A percentile compares a stretch with the other conserved stretches of the same genome.
These are phyloP conservation scores for Akanthomyces dipterigenus DNA, from an alignment of 2,329 filamentous ascomycete genomes.

Conservation along the genomic window DNA sequence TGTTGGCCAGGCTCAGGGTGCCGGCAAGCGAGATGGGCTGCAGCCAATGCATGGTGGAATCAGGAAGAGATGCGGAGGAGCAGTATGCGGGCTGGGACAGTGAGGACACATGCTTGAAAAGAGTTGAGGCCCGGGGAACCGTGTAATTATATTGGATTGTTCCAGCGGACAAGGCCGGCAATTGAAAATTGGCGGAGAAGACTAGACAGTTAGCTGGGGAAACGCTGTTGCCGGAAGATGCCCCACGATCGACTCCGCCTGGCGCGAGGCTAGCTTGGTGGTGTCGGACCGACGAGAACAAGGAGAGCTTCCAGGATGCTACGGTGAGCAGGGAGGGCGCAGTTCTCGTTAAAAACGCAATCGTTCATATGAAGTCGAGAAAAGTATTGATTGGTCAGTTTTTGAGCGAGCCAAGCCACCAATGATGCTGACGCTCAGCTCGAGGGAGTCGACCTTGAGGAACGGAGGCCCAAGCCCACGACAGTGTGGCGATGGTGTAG, in stretches of 20 bases:
- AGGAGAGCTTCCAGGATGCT: neutral
- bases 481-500: no score
- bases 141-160: neutral
- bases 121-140: no score
- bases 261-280: neutral
- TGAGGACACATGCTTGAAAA: neutral
- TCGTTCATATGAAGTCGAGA: neutral
- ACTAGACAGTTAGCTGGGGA: neutral
- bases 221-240: neutral
- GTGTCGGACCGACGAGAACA: slow-evolving; percentile 8
- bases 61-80: no score
- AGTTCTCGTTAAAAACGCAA: neutral
- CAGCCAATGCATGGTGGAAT: slow-evolving; percentile 13
- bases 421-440: no score
- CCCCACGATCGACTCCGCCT: slow-evolving; percentile 2
- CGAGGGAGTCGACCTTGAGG: no score
- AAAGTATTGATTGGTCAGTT: neutral
- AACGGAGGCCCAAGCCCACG: no score
- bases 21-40: slow-evolving; percentile 6
- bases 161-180: neutral
- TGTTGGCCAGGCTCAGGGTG: slow-evolving; percentile 5
- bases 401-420: no score
- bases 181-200: neutral
- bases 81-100: neutral
- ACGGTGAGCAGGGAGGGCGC: neutral